Evolutionary conservation across 192 early-diverging fungal genomes (phyloP).

Genomic region (Globomyces pollinis-pini): DNA sequence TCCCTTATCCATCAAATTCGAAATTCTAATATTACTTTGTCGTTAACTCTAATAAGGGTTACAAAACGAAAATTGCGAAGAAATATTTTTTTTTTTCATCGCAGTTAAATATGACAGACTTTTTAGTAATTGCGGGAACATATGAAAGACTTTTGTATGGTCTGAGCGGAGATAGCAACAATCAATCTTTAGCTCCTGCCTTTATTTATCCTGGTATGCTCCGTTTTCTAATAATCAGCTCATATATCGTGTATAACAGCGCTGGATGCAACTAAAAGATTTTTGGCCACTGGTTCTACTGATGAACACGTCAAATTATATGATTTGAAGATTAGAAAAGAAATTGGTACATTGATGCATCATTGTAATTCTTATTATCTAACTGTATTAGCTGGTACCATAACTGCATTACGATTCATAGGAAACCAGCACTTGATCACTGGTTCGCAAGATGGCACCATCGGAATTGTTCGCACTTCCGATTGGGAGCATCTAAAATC

Average conservation of each 20-base stretch:
- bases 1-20: too few species aligned
- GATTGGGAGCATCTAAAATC: slow-evolving; percentile 96
- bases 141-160: slow-evolving; percentile 98
- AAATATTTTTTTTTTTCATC: too few species aligned
- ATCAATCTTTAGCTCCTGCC: slow-evolving; percentile 47
- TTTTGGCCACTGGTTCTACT: slow-evolving; percentile 88
- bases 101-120: too few species aligned
- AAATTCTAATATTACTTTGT: too few species aligned
- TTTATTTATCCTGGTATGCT: slow-evolving; percentile 96
- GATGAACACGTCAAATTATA: slow-evolving; percentile 94
- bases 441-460: slow-evolving; percentile 79
- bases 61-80: too few species aligned
- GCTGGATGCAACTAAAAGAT: slow-evolving; percentile 49
- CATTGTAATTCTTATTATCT: too few species aligned
- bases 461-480: slow-evolving; percentile 84
- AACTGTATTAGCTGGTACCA: slow-evolving; percentile 82
- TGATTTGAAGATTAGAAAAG: slow-evolving; percentile 76
- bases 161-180: slow-evolving; percentile 43
- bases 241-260: slow-evolving; percentile 93
- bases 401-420: slow-evolving; percentile 79
- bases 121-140: slow-evolving; percentile 57
- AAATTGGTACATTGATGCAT: slow-evolving; percentile 84
- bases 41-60: too few species aligned
- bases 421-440: slow-evolving; percentile 78
- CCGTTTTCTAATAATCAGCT: too few species aligned